Evolutionary conservation across 768 basidiomycete species (phyloP), one percentile per base, ranked within the genome.

Genomic region (Sporobolomyces phaffii): DNA sequence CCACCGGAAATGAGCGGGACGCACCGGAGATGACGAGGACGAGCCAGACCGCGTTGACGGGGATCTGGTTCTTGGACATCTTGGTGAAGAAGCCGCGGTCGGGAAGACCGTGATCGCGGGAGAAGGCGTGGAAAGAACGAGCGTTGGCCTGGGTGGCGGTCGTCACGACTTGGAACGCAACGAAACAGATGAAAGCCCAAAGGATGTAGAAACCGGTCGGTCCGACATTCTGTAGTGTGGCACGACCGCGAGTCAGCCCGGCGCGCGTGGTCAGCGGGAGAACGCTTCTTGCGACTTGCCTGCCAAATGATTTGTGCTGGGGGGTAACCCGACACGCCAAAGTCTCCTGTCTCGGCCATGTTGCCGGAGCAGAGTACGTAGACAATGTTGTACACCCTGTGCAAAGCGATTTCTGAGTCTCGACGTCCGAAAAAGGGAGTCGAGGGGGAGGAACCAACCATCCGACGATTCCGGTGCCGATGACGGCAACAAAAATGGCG

Each of bases 331-430:
- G 87, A 86, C 15, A 83, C 73, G 0, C 88, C 88, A 1, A 84
- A 79, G 62, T 80, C 84, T 20, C 29, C 36, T 29, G 61, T 34
- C 26, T 73, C 66, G 64, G 70, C 60, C 54, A 74, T 72, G 48
- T 75, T 73, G 29, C 89, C 89, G 24, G 87, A 88, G 77, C 89
- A 91, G 13, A 92, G 80, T n/a, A 92, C 82, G 34, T 91, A 77
- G 7, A 90, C 86, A 69, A 94, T 88, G 77, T 92, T 94, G 66
- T 91, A 81, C 13, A 92, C 73, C 90, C 90, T 91, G 38, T 90
- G 89, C 67, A n/a, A n/a, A n/a, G n/a, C n/a, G n/a, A n/a, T n/a
- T n/a, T n/a, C n/a, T n/a, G n/a, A n/a, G n/a, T n/a, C n/a, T n/a
- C n/a, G n/a, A n/a, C n/a, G n/a, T n/a, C n/a, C n/a, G n/a, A n/a